These are phyloP conservation scores for Kazachstania taianensis DNA, from an alignment of 805 yeast genomes.

Conservation along the genomic window DNA sequence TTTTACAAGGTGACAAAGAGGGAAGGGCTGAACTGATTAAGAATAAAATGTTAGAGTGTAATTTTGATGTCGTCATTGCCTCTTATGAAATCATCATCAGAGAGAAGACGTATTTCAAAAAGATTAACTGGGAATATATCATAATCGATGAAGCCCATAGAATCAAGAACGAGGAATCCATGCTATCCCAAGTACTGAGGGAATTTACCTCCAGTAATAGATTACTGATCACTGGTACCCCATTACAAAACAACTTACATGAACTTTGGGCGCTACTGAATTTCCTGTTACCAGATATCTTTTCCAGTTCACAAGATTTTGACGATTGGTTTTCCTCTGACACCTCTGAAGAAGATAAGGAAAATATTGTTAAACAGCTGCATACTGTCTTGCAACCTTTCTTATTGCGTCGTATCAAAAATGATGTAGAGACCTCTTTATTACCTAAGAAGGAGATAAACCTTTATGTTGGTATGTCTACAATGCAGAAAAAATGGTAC, in stretches of 20 bases:
- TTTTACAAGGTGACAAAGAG: constrained; percentile 67
- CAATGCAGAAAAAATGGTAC: constrained; percentile 72
- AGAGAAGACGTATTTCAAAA: constrained; percentile 57
- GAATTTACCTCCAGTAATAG: constrained; percentile 62
- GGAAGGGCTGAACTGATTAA: constrained; percentile 49
- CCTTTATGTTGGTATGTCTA: constrained; percentile 65
- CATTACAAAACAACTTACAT: constrained; percentile 68
- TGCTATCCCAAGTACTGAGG: constrained; percentile 64
- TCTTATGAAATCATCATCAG: constrained; percentile 71
- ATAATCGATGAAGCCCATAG: constrained; percentile 76
- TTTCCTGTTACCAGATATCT: constrained; percentile 69
- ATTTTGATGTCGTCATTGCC: constrained; percentile 62
- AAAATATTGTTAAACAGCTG: constrained; percentile 51
- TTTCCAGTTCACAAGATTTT: constrained; percentile 63
- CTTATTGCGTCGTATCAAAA: constrained; percentile 62
- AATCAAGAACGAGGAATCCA: constrained; percentile 66
- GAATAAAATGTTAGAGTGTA: constrained; percentile 42
- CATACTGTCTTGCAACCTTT: constrained; percentile 72
- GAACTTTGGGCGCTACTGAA: constrained; percentile 77
- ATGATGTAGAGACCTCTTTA: constrained; percentile 69
- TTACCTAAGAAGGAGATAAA: constrained; percentile 68
- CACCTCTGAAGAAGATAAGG: constrained; percentile 34
- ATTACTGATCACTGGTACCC: constrained; percentile 72
- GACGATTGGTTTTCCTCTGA: constrained; percentile 61
- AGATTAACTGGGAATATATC: constrained; percentile 67